These are phyloP conservation scores for Nakaseomyces delphensis DNA, from an alignment of 1,139 yeast genomes.

Conservation along the genomic window DNA sequence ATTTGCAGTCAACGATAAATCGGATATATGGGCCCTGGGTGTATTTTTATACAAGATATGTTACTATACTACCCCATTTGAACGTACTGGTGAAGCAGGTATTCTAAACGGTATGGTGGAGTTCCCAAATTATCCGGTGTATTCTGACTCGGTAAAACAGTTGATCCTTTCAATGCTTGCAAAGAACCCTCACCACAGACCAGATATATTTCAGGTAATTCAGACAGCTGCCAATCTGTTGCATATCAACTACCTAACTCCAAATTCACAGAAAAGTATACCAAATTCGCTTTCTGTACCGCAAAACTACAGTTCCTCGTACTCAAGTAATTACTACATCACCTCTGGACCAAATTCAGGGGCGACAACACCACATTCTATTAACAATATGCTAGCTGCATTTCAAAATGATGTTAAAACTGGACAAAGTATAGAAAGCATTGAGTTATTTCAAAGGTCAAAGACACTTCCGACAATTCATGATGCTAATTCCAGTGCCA, in stretches of 20 bases:
- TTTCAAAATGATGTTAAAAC: background rate
- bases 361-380: background rate
- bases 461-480: background rate
- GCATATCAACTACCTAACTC: slow-evolving; percentile 43
- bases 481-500: background rate
- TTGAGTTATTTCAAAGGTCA: background rate
- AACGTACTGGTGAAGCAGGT: slow-evolving; percentile 62
- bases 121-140: slow-evolving; percentile 43
- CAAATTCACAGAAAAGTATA: slow-evolving; percentile 28
- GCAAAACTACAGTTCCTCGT: background rate
- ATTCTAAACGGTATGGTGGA: slow-evolving; percentile 58
- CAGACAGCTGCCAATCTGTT: slow-evolving; percentile 60
- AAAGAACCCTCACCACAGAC: slow-evolving; percentile 63
- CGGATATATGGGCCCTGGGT: slow-evolving; percentile 82
- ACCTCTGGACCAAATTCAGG: background rate
- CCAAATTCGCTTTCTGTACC: slow-evolving; percentile 11
- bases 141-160: slow-evolving; percentile 46
- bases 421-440: background rate
- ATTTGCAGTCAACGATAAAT: slow-evolving; percentile 62
- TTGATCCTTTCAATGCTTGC: slow-evolving; percentile 55
- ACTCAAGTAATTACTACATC: slow-evolving; percentile 5
- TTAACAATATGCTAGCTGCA: background rate
- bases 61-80: slow-evolving; percentile 77
- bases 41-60: slow-evolving; percentile 68
- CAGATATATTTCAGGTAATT: slow-evolving; percentile 58